These are phyloP conservation scores for Sarcodon aspratus DNA, from an alignment of 768 basidiomycete species.

Conservation along the genomic window DNA sequence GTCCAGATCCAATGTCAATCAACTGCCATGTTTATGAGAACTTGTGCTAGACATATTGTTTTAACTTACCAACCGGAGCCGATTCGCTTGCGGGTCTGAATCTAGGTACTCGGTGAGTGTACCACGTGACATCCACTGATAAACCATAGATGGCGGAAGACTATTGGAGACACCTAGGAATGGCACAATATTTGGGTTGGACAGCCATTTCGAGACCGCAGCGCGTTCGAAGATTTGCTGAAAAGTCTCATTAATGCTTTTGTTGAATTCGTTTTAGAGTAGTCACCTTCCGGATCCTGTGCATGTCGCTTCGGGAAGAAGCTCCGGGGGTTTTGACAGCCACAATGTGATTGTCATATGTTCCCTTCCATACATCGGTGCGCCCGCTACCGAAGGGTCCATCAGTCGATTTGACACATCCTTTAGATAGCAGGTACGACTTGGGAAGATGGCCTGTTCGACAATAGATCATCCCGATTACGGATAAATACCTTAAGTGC, in stretches of 20 bases:
- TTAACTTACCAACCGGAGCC: neutral
- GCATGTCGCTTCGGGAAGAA: neutral
- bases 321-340: neutral
- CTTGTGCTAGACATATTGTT: neutral
- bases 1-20: too few relatives aligned
- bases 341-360: neutral
- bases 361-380: slow-evolving; percentile 6
- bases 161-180: neutral
- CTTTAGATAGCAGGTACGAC: neutral
- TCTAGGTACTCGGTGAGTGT: neutral
- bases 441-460: slow-evolving; percentile 1
- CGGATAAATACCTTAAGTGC: neutral
- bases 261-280: too few relatives aligned
- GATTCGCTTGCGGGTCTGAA: neutral
- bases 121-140: slow-evolving; percentile 2
- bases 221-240: neutral
- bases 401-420: neutral
- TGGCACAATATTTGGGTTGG: neutral
- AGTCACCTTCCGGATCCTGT: slow-evolving; percentile 1
- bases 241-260: neutral
- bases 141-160: slow-evolving; percentile 1
- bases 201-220: neutral
- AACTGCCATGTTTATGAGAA: too few relatives aligned
- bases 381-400: slow-evolving; percentile 1
- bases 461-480: slow-evolving; percentile 1